Conservation (phyloP, 2,329 filamentous ascomycete genomes). For the Neurospora sp. region DNA sequence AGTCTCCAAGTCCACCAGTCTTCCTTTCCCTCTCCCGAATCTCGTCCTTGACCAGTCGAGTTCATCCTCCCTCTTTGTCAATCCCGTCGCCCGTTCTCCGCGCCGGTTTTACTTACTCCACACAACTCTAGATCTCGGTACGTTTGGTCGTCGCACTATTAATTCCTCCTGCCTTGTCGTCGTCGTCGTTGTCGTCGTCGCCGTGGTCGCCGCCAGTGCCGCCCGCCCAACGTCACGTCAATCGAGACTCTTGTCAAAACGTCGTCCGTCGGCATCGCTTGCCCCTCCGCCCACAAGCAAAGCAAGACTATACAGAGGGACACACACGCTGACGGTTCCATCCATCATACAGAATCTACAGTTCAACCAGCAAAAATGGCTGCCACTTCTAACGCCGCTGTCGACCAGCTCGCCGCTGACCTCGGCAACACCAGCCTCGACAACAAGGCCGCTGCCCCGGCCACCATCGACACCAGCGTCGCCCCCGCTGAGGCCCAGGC, state of each 20-base stretch:
- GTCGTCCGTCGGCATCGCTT: not conserved
- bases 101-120: conserved; percentile 8
- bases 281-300: conserved; percentile 2
- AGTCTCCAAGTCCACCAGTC: conserved; percentile 5
- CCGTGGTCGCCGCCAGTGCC: not conserved
- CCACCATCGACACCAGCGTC: conserved; percentile 67
- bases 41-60: not conserved
- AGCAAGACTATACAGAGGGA: too few species aligned
- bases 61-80: conserved; percentile 18
- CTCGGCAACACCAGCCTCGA: conserved; percentile 61
- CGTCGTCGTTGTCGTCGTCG: conserved; percentile 7
- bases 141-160: conserved; percentile 4
- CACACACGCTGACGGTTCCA: not conserved
- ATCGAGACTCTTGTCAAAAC: conserved; percentile 4
- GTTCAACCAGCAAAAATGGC: conserved; percentile 41
- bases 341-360: conserved; percentile 8
- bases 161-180: conserved; percentile 2
- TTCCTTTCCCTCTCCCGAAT: conserved; percentile 2
- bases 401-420: conserved; percentile 74
- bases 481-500: conserved; percentile 37
- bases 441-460: conserved; percentile 51
- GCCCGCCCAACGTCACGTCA: not conserved
- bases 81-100: conserved; percentile 19
- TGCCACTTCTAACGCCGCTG: conserved; percentile 48
- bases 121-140: conserved; percentile 13